These are phyloP conservation scores for Kwoniella europaea DNA, from an alignment of 768 basidiomycete genomes.

Conservation along the genomic window DNA sequence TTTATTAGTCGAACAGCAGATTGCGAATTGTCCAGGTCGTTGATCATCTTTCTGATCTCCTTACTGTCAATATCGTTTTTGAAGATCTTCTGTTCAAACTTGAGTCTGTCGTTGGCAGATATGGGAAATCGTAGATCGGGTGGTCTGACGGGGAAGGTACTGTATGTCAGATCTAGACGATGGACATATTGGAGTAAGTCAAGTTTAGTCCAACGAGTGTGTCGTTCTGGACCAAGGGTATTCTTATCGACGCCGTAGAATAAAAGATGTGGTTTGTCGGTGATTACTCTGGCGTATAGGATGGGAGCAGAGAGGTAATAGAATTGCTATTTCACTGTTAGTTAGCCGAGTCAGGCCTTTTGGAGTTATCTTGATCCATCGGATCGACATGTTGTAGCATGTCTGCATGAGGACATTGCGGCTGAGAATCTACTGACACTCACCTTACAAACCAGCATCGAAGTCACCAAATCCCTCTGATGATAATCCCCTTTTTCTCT, in stretches of 20 bases:
- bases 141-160: background rate
- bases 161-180: slow-evolving; percentile 1
- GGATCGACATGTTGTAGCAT: too few species aligned
- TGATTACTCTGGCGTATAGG: slow-evolving; percentile 13
- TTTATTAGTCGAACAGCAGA: background rate
- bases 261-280: background rate
- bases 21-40: background rate
- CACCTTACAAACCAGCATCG: slow-evolving; percentile 11
- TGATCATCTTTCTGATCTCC: background rate
- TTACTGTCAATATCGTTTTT: background rate
- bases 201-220: slow-evolving; percentile 7
- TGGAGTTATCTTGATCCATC: too few species aligned
- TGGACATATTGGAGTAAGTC: slow-evolving; percentile 8
- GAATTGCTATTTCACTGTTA: too few species aligned
- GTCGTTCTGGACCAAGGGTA: background rate
- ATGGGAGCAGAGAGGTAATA: slow-evolving; percentile 1
- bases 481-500: slow-evolving; percentile 7
- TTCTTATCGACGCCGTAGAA: background rate
- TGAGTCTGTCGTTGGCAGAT: background rate
- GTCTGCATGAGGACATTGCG: too few species aligned
- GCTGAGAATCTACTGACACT: too few species aligned
- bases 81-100: background rate
- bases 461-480: slow-evolving; percentile 15
- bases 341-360: too few species aligned
- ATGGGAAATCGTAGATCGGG: slow-evolving; percentile 3